Conservation (phyloP, 1,284 basidiomycete species). For the Leccinum solheimii region DNA sequence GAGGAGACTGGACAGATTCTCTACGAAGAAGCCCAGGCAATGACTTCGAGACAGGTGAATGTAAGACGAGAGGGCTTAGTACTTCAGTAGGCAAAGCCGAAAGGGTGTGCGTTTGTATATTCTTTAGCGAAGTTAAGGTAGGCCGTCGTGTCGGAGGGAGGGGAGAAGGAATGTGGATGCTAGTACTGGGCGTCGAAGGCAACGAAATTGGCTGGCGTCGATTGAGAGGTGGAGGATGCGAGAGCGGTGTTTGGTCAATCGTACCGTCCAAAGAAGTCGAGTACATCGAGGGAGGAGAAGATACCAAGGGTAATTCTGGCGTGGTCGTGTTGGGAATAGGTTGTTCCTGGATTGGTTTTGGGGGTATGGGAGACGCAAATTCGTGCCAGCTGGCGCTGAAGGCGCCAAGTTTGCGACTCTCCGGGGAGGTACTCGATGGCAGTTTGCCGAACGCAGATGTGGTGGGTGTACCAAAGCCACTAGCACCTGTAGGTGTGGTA, state of each 20-base stretch:
- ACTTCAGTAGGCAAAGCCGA: constrained; percentile 39
- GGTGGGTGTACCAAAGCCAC: background rate
- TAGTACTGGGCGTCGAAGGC: constrained; percentile 33
- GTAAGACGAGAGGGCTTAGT: constrained; percentile 48
- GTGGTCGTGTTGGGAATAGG: background rate
- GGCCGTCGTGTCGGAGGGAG: constrained; percentile 21
- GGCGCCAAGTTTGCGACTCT: background rate
- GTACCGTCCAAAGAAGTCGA: constrained; percentile 8
- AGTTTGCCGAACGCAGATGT: background rate
- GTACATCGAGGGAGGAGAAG: constrained; percentile 19
- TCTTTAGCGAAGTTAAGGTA: constrained; percentile 31
- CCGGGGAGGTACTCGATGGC: background rate
- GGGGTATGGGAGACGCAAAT: background rate
- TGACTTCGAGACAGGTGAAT: constrained; percentile 36
- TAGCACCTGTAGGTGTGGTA: background rate
- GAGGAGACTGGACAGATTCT: constrained; percentile 31
- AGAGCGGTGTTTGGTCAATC: constrained; percentile 15
- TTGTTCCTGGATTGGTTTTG: constrained; percentile 4
- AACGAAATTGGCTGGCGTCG: constrained; percentile 34
- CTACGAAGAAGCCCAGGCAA: constrained; percentile 20
- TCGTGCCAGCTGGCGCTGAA: background rate
- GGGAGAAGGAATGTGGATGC: constrained; percentile 16
- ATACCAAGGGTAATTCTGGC: constrained; percentile 11
- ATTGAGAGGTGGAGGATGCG: constrained; percentile 29
- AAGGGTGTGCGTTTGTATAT: constrained; percentile 36